Percentiles rank a stretch among this genome's conserved stretches.
These are phyloP conservation scores for Marasmius tenuissimus DNA, from an alignment of 1,284 basidiomycete species.

Conservation along the genomic window DNA sequence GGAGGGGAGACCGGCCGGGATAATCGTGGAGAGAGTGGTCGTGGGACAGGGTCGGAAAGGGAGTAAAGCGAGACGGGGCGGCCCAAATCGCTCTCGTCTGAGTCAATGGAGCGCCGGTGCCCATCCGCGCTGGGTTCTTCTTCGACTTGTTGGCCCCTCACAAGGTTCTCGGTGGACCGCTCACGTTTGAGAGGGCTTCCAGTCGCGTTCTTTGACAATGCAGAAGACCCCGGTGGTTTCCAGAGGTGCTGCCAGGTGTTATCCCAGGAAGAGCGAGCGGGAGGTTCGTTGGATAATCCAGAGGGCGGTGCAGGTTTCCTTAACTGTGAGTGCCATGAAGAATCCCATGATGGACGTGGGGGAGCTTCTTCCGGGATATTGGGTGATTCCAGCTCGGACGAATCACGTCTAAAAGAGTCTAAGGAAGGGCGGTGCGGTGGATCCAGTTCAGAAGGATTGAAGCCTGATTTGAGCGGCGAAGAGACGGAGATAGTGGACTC, in stretches of 20 bases:
- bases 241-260: neutral
- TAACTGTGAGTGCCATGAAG: neutral
- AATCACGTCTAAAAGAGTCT: neutral
- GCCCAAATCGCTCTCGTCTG: conserved; percentile 7
- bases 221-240: neutral
- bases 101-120: neutral
- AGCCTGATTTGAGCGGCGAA: neutral
- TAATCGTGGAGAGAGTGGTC: conserved; percentile 3
- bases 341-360: neutral
- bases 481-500: neutral
- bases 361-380: neutral
- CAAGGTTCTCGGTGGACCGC: neutral
- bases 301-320: neutral
- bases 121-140: neutral
- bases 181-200: neutral
- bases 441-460: neutral
- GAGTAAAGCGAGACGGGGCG: conserved; percentile 7
- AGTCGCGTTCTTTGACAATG: neutral
- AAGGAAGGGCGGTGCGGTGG: neutral
- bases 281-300: neutral
- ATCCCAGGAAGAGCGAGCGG: neutral
- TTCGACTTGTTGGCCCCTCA: neutral
- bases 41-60: conserved; percentile 6
- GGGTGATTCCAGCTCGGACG: neutral
- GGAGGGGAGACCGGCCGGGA: neutral